Evolutionary conservation across 2,329 filamentous ascomycete genomes (phyloP), one percentile per base, ranked within the genome.

Genomic region (Talaromyces sp.): DNA sequence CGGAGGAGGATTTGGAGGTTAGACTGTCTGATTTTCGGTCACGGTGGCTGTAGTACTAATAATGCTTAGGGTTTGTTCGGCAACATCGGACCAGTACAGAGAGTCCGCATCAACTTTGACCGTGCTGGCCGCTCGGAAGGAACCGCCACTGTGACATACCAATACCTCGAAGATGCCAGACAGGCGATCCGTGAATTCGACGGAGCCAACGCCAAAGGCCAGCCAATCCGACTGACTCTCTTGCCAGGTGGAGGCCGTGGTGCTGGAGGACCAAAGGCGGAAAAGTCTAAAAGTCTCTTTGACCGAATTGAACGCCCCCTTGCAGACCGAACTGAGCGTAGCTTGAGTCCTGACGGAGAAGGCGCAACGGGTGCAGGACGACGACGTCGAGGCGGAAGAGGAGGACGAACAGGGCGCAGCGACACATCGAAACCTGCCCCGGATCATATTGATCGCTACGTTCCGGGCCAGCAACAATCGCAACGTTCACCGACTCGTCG

Each of bases 51-150:
- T 3, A 24, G 24, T 41, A n/a, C 45, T 45, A 35, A 56, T 9
- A n/a, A 14, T 52, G 57, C 47, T 3, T 52, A 96, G 92, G 91
- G 90, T 69, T 85, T 97, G 2, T 97, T 97, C 76, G 82, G 81
- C 67, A 86, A 88, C 72, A 94, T 96, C 69, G 93, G 92, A 27
- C 87, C 87, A 1, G 84, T 96, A 50, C 69, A 81, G 27, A 87
- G 86, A 68, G 83, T 95, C 39, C 85, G 89, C 64, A 83, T 97
- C 43, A 82, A 88, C 66, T 97, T 96, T 74, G 93, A 97, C 78
- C 90, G 93, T 71, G 90, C 92, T 66, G 93, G 93, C 64, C 91
- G 93, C 72, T 96, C 92, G 1, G 89, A 93, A 72, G 93, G 93
- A 64, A 85, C 89, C 43, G 93, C 93, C 7, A 95, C 87, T 73